A percentile compares a stretch with the other conserved stretches of the same genome.
phyloP scores from a whole-genome alignment of 1,139 yeast genomes.

The Hyphopichia buzzinii region DNA sequence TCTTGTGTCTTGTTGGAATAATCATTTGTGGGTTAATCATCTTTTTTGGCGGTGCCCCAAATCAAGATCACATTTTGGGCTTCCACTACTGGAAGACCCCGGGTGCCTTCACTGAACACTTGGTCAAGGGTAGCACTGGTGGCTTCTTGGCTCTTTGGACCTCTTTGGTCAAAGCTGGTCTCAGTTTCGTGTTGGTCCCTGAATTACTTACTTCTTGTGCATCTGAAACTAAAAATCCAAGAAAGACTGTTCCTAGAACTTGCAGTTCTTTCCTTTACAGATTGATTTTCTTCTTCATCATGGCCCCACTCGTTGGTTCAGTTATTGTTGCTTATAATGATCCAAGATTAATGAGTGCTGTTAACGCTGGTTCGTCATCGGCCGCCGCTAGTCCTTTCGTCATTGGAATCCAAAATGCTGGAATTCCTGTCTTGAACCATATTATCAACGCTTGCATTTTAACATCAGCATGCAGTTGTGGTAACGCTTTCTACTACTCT shows the following conservation, averaged over 20 bases:
- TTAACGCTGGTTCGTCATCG: constrained; percentile 18
- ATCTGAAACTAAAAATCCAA: constrained; percentile 37
- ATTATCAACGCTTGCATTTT: constrained; percentile 58
- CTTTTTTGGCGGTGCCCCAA: constrained; percentile 18
- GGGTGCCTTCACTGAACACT: constrained; percentile 44
- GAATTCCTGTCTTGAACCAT: constrained; percentile 51
- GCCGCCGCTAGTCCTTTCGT: constrained; percentile 49
- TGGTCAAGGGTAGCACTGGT: constrained; percentile 53
- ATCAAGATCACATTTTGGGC: constrained; percentile 14
- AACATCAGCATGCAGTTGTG: constrained; percentile 44
- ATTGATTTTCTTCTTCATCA: constrained; percentile 35
- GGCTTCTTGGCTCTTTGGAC: constrained; percentile 46
- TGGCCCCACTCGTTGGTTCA: constrained; percentile 35
- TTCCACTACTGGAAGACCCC: constrained; percentile 43
- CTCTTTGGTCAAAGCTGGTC: constrained; percentile 43
- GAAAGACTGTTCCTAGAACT: constrained; percentile 37
- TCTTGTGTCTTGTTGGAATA: constrained; percentile 8
- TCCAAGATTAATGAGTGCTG: constrained; percentile 24
- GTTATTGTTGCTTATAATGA: constrained; percentile 29
- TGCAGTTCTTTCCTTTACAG: constrained; percentile 34
- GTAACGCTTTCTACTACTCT: constrained; percentile 54
- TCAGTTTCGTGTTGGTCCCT: constrained; percentile 46
- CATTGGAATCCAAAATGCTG: constrained; percentile 37
- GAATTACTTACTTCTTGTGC: constrained; percentile 46
- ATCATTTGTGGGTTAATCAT: constrained; percentile 9